Base-by-base conservation (phyloP, 2,329 filamentous ascomycete genomes). In the Lizonia empirigonia region DNA sequence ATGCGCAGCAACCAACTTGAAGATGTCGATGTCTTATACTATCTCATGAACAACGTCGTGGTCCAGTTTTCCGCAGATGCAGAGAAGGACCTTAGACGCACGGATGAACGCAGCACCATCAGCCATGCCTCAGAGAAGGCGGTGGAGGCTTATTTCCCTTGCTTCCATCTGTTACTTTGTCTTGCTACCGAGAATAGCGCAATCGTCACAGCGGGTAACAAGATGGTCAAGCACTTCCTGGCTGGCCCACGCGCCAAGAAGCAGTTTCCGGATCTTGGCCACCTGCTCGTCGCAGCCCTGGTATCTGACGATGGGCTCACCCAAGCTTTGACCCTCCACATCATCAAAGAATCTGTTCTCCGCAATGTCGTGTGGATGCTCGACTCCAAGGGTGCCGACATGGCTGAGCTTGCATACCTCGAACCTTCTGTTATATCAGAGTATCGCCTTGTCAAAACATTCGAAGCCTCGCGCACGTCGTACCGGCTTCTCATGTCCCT, bases 401-500 rank as follows among this genome's bases (percentile, higher is more conserved):
- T 69, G 66, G 67, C 77, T 1, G 79, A 81, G 55, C 72, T 82
- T 1, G 69, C 71, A 5, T 81, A 78, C 56, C 57, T 80, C 4
- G 79, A 82, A 53, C 61, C 72, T 0, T 64, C 72, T 19, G 52
- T 45, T 0, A 55, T 77, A 13, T 81, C 78, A 2, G 50, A 68
- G 1, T 81, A 82, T 58, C 78, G 79, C 8, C 71, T 82, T 0
- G 52, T 70, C 36, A 74, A 74, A 56, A 81, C 78, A 0, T 82
- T 80, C 59, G 62, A 74, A 12, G 78, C 75, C 12, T 76, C 72
- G 16, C 70, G 67, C 22, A 80, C 77, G 1, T 79, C 77, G 0
- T 82, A 82, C 60, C 75, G 78, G 2, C 73, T 81, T 4, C 70
- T 82, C 20, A 82, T 82, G 79, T 80, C 82, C 66, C 74, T 77